A percentile compares a stretch with the other conserved stretches of the same genome.
Conservation (phyloP, 2,329 filamentous ascomycete species). For the Diaporthe caulivora region DNA sequence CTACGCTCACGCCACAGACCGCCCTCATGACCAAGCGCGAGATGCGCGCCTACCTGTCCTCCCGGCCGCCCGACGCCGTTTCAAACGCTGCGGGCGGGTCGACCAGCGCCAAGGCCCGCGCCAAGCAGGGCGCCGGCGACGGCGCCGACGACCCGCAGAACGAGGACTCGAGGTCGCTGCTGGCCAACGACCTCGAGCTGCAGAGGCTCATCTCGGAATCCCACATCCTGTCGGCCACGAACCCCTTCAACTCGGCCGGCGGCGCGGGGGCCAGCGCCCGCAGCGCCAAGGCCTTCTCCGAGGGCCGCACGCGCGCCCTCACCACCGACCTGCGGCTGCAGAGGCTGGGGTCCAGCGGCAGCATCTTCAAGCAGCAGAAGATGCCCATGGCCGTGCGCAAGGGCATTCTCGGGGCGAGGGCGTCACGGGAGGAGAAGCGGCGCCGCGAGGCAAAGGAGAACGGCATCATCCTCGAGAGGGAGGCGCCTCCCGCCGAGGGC, state of each 20-base stretch:
- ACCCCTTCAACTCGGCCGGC: conserved; percentile 56
- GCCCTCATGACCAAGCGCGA: conserved; percentile 73
- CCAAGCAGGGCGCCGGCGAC: conserved; percentile 40
- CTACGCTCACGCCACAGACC: conserved; percentile 44
- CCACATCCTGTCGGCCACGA: conserved; percentile 78
- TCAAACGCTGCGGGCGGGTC: conserved; percentile 35
- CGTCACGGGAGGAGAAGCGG: conserved; percentile 75
- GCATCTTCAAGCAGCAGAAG: conserved; percentile 81
- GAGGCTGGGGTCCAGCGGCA: conserved; percentile 81
- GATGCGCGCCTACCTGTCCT: conserved; percentile 83
- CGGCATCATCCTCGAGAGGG: conserved; percentile 85
- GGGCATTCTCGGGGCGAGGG: conserved; percentile 81
- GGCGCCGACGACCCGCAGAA: conserved; percentile 52
- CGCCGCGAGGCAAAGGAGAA: conserved; percentile 88
- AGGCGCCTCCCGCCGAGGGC: conserved; percentile 47
- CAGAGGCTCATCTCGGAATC: conserved; percentile 93
- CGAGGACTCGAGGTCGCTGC: conserved; percentile 75
- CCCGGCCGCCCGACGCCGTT: conserved; percentile 58
- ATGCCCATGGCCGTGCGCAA: conserved; percentile 92
- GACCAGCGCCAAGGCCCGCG: conserved; percentile 43
- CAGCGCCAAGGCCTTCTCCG: conserved; percentile 58
- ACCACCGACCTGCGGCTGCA: conserved; percentile 88
- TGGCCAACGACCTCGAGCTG: conserved; percentile 92
- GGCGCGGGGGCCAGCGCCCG: conserved; percentile 54
- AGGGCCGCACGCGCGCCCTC: conserved; percentile 81